Conservation (phyloP, 805 yeast species). For the Starmerella davenportii region DNA sequence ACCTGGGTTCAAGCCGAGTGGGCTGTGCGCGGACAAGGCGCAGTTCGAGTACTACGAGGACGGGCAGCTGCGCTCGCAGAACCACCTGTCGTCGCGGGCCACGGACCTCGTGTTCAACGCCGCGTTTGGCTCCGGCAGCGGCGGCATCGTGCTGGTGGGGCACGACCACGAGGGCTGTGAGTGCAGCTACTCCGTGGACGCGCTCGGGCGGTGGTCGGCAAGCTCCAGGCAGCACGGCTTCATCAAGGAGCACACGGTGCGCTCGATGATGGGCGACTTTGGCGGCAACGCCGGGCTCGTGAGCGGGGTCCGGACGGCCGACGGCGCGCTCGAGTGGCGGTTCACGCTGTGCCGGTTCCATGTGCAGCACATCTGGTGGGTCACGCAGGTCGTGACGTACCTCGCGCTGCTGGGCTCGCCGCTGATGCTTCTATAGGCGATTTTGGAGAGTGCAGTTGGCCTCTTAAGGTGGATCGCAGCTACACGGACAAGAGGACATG, state of each 20-base stretch:
- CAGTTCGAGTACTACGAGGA: constrained; percentile 42
- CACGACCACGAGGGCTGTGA: constrained; percentile 95
- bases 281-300: constrained; percentile 77
- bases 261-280: constrained; percentile 92
- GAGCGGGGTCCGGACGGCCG: constrained; percentile 39
- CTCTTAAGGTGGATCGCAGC: no score
- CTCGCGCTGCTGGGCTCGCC: no score
- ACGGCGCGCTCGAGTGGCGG: constrained; percentile 42
- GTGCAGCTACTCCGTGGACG: constrained; percentile 30
- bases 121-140: constrained; percentile 37
- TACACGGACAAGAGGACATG: not conserved
- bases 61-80: constrained; percentile 54
- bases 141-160: constrained; percentile 73
- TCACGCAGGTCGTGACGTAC: constrained; percentile 37
- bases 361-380: constrained; percentile 95
- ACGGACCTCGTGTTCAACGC: constrained; percentile 50
- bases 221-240: constrained; percentile 7
- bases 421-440: not conserved
- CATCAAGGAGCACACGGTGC: constrained; percentile 52
- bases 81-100: constrained; percentile 54
- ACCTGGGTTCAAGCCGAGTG: constrained; percentile 67
- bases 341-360: constrained; percentile 64
- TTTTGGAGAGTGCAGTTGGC: not conserved
- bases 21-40: constrained; percentile 80
- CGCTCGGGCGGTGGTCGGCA: constrained; percentile 15